Evolutionary conservation across 78 protist species (phyloP).

Genomic region (Trichosphaerium sp.): DNA sequence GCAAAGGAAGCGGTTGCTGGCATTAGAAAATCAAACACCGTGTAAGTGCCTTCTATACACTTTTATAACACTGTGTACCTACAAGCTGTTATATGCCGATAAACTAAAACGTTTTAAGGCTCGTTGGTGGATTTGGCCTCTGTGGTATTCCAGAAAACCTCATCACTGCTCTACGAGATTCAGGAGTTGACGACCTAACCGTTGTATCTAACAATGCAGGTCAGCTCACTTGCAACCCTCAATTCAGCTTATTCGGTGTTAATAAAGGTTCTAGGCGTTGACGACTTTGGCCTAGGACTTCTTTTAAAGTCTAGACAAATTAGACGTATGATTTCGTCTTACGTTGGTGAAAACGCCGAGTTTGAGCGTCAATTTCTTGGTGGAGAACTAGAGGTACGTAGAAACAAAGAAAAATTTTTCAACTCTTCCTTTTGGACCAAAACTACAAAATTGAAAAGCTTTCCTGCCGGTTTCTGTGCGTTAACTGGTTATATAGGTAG

Average conservation of each 20-base stretch:
- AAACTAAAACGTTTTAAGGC: background rate
- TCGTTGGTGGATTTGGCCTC: conserved; percentile 90
- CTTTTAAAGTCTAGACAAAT: conserved; percentile 69
- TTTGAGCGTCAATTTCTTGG: conserved; percentile 76
- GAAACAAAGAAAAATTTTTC: too few relatives aligned
- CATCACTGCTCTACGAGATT: conserved; percentile 58
- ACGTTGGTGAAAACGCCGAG: conserved; percentile 89
- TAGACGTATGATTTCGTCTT: conserved; percentile 81
- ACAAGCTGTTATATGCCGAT: background rate
- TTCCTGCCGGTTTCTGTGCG: background rate
- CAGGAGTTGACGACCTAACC: conserved; percentile 59
- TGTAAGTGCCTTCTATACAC: background rate
- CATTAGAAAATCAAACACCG: conserved; percentile 51
- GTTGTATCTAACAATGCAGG: conserved; percentile 82
- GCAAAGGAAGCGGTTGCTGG: conserved; percentile 71
- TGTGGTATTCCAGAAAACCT: conserved; percentile 83
- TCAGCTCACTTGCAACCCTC: too few relatives aligned
- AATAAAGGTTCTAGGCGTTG: too few relatives aligned
- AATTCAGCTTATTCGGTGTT: background rate
- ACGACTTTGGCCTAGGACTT: conserved; percentile 83
- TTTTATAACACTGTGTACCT: background rate
- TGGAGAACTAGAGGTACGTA: conserved; percentile 79
- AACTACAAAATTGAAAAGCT: too few relatives aligned
- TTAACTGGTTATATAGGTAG: conserved; percentile 47
- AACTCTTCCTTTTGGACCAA: too few relatives aligned